Evolutionary conservation across 805 yeast species (phyloP), one percentile per base, ranked within the genome.

Genomic region (Kurtzmaniella fragi): DNA sequence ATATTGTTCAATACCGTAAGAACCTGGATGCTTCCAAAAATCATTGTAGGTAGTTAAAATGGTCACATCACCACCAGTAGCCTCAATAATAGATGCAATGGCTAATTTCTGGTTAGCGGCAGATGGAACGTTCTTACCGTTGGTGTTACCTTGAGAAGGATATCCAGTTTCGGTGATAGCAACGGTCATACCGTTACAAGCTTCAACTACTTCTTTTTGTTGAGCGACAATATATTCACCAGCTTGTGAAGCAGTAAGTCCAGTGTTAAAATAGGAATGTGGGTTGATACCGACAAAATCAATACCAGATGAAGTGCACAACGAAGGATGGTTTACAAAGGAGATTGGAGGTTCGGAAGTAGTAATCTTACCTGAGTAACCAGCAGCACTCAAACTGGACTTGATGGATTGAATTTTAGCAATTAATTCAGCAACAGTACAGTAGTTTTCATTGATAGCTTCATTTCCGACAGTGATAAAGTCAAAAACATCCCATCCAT

Each of bases 281-380:
- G 95, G 78, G 60, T 90, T 89, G 50, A 88, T 75, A 45, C 95
- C 95, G 47, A 87, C 88, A 50, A 84, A 75, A 61, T 88, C 96
- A 49, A 89, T 77, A 11, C 64, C 85, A 5, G 87, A 76, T 26
- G 61, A 60, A 1, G 79, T 71, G 66, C 97, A 90, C 51, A 90
- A 71, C 8, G 59, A 62, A 3, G 95, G 86, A 56, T 84, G 46
- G 37, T 66, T 56, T 54, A 74, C 74, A 60, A 73, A 89, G 14
- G 80, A 62, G 11, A 75, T 83, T n/a, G 96, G 93, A 39, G 96
- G 95, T 60, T 90, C 97, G 41, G 95, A 78, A 14, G 95, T 89
- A 16, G 95, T 82, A 34, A 89, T 71, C 39, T 64, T 54, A 38
- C 96, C 96, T 8, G 68, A 61, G 64, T 80, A 90, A 29, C 97